Evolutionary conservation across 345 rosid species (phyloP).

Genomic region (Salix purpurea): DNA sequence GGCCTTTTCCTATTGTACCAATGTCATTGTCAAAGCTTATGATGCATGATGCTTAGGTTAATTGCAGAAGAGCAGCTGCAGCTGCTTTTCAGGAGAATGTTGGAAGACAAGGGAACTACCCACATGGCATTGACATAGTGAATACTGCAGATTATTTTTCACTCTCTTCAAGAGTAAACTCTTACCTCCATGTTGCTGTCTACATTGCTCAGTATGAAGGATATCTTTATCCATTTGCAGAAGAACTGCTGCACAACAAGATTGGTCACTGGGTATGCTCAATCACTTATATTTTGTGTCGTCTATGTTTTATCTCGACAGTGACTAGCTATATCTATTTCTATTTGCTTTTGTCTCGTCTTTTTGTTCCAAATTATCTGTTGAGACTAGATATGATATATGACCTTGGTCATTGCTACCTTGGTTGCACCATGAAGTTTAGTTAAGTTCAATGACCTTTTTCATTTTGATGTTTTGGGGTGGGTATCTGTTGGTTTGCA

Average conservation of each 20-base stretch:
- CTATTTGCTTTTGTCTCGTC: neutral
- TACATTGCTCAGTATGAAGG: conserved; percentile 77
- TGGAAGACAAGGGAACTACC: conserved; percentile 97
- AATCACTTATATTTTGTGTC: conserved; percentile 4
- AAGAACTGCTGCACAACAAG: conserved; percentile 74
- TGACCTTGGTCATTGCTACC: neutral
- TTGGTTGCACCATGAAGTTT: neutral
- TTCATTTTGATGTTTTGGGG: no score
- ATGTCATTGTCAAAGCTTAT: conserved; percentile 6
- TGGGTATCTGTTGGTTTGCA: no score
- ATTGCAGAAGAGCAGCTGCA: conserved; percentile 98
- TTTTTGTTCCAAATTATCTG: neutral
- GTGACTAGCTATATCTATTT: neutral
- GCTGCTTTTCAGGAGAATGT: conserved; percentile 99
- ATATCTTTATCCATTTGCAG: conserved; percentile 81
- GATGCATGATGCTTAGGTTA: conserved; percentile 51
- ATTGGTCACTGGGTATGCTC: conserved; percentile 92
- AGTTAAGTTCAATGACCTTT: no score
- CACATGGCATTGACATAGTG: conserved; percentile 96
- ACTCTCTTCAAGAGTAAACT: conserved; percentile 80
- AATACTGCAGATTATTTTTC: conserved; percentile 93
- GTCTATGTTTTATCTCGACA: neutral
- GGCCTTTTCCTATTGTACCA: no score
- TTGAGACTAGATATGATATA: neutral
- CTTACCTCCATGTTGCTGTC: conserved; percentile 81